Evolutionary conservation across 345 rosid species (phyloP).

Genomic region (Tarenaya hassleriana): DNA sequence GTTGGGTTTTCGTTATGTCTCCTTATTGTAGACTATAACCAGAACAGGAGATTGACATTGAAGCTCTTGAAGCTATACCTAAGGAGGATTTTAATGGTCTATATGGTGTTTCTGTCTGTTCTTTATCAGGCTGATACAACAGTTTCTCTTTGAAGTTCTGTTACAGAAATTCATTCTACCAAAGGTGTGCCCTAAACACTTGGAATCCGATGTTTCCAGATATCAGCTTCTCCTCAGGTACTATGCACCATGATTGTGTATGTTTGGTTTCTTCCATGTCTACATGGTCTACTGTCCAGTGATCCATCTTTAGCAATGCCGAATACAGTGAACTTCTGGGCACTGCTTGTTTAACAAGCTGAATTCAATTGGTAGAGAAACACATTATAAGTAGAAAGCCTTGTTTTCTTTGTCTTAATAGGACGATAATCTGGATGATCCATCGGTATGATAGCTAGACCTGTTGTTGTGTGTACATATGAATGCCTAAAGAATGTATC

Average conservation of each 20-base stretch:
- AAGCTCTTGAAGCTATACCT: slow-evolving; percentile 90
- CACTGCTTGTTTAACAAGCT: no score
- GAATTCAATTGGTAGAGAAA: no score
- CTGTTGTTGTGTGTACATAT: no score
- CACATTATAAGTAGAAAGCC: not conserved
- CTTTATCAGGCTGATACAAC: slow-evolving; percentile 18
- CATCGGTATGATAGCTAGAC: slow-evolving; percentile 25
- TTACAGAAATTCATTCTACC: slow-evolving; percentile 70
- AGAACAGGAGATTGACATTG: slow-evolving; percentile 98
- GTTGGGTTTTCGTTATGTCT: not conserved
- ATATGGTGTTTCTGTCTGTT: slow-evolving; percentile 1
- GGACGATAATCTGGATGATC: slow-evolving; percentile 75
- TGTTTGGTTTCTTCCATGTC: not conserved
- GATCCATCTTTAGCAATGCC: not conserved
- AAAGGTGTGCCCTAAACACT: slow-evolving; percentile 90
- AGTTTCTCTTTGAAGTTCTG: slow-evolving; percentile 12
- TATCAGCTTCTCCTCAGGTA: slow-evolving; percentile 76
- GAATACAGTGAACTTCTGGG: no score
- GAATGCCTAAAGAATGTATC: not conserved
- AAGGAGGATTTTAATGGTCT: slow-evolving; percentile 91
- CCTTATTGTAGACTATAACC: slow-evolving; percentile 47
- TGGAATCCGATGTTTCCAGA: slow-evolving; percentile 79
- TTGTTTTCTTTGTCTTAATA: slow-evolving; percentile 24
- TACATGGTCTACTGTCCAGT: slow-evolving; percentile 2
- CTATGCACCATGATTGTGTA: slow-evolving; percentile 1